These are phyloP conservation scores for Podila epicladia DNA, from an alignment of 192 early-diverging fungal genomes.

Conservation along the genomic window DNA sequence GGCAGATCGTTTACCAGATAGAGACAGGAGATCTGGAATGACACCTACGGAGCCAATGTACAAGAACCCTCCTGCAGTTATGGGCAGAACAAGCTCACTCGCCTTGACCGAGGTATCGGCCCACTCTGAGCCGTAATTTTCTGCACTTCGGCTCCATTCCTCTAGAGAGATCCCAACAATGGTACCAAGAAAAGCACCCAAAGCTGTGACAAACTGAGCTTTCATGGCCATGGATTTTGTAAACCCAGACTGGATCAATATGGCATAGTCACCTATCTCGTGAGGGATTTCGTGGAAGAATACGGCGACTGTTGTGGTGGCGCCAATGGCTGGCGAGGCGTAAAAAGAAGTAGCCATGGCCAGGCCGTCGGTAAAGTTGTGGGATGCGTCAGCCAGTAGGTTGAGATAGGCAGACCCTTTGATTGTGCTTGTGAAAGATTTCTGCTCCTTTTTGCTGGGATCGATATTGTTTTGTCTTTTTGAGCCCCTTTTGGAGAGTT, in stretches of 20 bases:
- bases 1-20: conserved; percentile 63
- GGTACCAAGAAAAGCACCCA: conserved; percentile 84
- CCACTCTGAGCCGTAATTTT: conserved; percentile 53
- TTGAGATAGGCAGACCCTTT: conserved; percentile 82
- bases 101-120: conserved; percentile 61
- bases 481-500: no score
- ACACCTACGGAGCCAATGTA: conserved; percentile 93
- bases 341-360: conserved; percentile 88
- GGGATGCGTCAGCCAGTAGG: conserved; percentile 81
- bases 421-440: conserved; percentile 47
- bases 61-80: conserved; percentile 88
- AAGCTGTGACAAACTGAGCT: conserved; percentile 82
- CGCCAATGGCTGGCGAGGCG: conserved; percentile 79
- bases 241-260: conserved; percentile 84
- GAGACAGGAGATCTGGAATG: conserved; percentile 80
- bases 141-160: conserved; percentile 47
- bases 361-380: conserved; percentile 89
- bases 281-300: conserved; percentile 93
- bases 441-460: conserved; percentile 25
- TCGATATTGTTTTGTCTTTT: not conserved
- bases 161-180: conserved; percentile 80
- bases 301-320: conserved; percentile 85
- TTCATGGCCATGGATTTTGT: conserved; percentile 76
- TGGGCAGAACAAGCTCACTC: conserved; percentile 85
- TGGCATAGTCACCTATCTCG: conserved; percentile 90